Evolutionary conservation across 768 basidiomycete genomes (phyloP), one percentile per base, ranked within the genome.

Genomic region (Grammothele lineata): DNA sequence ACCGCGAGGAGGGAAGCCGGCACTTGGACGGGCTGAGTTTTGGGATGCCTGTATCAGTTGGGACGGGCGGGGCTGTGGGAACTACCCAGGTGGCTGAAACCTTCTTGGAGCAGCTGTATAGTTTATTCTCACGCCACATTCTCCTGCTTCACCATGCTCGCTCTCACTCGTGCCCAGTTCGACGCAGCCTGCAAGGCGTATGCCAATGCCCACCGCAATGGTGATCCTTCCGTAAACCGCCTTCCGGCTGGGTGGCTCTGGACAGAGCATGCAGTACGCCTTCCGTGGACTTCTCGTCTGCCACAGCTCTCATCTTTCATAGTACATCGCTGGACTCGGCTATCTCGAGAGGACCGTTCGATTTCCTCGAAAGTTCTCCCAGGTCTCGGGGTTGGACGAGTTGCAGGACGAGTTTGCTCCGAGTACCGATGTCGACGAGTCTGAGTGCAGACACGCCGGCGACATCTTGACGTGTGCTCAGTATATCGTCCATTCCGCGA

Each of bases 401-500:
- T 14, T 30, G 14, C 8, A 36, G 8, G 35, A n/a, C 6, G 35
- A 17, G 6, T 7, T 36, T 17, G 35, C 7, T 7, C 14, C 14
- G 27, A 7, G 7, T 7, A 51, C 53, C 11, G 50, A 55, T 5
- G 49, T 43, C 10, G 63, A 75, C 35, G 73, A 75, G 49, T 68
- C 76, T 2, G 65, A 64, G 14, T 23, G 66, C 68, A 27, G 23
- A 53, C 12, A 7, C 14, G 38, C 44, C 10, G 19, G 35, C 15
- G 56, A 46, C 0, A 48, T 63, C 34, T 54, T 87, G 33, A 70
- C 63, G 27, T 80, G 72, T 51, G 66, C 68, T 38, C 85, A 92
- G 64, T 84, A 79, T 49, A 68, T 94, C 43, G 84, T 83, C 25
- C 85, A 80, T 61, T 92, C 90, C 22, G 68, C 83, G 9, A 85